Conservation (phyloP, 768 basidiomycete genomes). For the Russula foetens region DNA sequence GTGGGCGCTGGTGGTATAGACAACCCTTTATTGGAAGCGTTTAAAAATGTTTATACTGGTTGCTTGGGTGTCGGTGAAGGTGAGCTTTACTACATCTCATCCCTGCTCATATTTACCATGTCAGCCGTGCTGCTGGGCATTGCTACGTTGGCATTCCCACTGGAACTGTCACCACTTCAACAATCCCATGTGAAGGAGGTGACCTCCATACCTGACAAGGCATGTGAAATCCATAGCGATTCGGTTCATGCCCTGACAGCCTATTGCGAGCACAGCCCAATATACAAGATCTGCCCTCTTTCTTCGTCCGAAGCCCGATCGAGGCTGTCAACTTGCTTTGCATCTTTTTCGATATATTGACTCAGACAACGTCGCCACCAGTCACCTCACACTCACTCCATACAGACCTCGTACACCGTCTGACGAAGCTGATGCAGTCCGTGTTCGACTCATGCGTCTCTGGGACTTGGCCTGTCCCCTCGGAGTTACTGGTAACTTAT, state of each 20-base stretch:
- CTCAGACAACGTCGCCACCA: conserved; percentile 34
- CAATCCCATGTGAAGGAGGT: conserved; percentile 4
- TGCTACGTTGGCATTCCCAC: conserved; percentile 5
- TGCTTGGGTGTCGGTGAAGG: conserved; percentile 6
- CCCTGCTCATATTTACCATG: not conserved
- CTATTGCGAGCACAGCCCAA: not conserved
- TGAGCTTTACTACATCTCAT: not conserved
- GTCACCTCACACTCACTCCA: conserved; percentile 43
- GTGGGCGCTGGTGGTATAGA: conserved; percentile 26
- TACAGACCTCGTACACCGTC: conserved; percentile 37
- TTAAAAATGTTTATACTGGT: conserved; percentile 25
- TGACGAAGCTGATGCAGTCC: conserved; percentile 32
- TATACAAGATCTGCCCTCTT: conserved; percentile 21
- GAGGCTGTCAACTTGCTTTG: conserved; percentile 42
- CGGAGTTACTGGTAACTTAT: conserved; percentile 30
- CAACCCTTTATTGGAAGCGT: conserved; percentile 34
- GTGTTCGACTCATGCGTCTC: conserved; percentile 40
- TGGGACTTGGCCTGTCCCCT: conserved; percentile 29
- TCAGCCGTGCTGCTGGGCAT: conserved; percentile 2
- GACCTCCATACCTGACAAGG: conserved; percentile 12
- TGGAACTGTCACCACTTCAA: conserved; percentile 9
- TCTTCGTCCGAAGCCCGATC: conserved; percentile 25
- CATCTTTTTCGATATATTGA: conserved; percentile 37
- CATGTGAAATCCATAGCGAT: not conserved
- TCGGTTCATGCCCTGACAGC: not conserved